Base-by-base conservation (phyloP, 306 rosid species). In the Fagus sylvatica region DNA sequence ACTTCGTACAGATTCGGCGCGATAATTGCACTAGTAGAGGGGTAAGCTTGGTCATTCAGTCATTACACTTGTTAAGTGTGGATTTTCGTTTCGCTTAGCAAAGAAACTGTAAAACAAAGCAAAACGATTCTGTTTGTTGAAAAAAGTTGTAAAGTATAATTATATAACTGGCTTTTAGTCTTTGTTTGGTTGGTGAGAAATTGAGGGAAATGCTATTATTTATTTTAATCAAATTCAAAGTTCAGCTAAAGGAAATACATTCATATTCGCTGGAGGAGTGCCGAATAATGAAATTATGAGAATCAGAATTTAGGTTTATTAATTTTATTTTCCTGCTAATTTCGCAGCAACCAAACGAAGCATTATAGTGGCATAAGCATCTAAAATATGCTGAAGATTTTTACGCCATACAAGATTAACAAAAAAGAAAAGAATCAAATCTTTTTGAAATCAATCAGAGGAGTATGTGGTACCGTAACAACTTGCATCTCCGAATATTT, bases 81-180 rank as follows among this genome's bases (percentile, higher is more conserved):
- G 54, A 46, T 10, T 6, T 4, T 32, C 1, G 1, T 57, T 73
- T 73, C 39, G 34, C 48, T 32, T 81, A 42, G 17, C 49, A 69
- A 78, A 48, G 71, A 59, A 51, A 19, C 71, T 32, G 43, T n/a
- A 6, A 43, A 19, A 22, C 65, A 71, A 79, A 79, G 79, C 82
- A 84, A 76, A 56, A 60, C 68, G 76, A 76, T 80, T 80, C 84
- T 76, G 28, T 22, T 73, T 34, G 7, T 39, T 33, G 33, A 43
- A 22, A 22, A 22, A 22, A 22, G 28, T 22, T 22, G 28, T 22
- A 22, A 22, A 22, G 28, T 22, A 46, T 46, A 43, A 46, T 10
- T 8, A 46, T 46, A 46, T 46, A 69, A 53, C 11, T 70, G 16
- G 43, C 66, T 64, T 22, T 53, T 17, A 75, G 39, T 66, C 71